A percentile compares a stretch with the other conserved stretches of the same genome.
phyloP scores from a whole-genome alignment of 2,329 filamentous ascomycete genomes.

The Fusarium nisikadoi region DNA sequence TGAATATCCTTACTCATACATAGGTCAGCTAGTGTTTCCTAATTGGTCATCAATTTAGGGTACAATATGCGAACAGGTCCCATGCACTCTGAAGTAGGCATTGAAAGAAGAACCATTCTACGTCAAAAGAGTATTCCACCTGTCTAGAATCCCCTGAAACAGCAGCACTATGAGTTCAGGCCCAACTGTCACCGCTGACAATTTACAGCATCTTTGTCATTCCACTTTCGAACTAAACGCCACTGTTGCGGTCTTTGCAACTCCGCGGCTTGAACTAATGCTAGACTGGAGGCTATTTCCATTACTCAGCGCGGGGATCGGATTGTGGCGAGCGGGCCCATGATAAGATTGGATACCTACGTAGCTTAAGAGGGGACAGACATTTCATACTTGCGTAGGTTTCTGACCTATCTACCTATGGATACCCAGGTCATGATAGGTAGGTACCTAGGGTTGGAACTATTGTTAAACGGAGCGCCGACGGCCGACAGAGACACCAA shows the following conservation, averaged over 20 bases:
- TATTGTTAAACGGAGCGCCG: conserved; percentile 2
- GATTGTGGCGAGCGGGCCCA: conserved; percentile 27
- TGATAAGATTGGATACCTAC: conserved; percentile 26
- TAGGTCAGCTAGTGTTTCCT: neutral
- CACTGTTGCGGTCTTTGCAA: conserved; percentile 5
- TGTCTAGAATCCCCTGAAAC: neutral
- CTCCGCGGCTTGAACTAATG: conserved; percentile 19
- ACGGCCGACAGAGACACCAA: neutral
- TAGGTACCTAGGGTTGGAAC: neutral
- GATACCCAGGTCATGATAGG: conserved; percentile 18
- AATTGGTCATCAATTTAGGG: neutral
- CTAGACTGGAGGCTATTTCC: conserved; percentile 2
- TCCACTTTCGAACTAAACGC: conserved; percentile 7
- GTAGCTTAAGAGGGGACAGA: neutral
- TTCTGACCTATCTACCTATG: neutral
- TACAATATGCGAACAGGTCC: neutral
- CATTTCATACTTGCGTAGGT: conserved; percentile 25
- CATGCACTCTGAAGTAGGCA: neutral
- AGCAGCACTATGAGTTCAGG: neutral
- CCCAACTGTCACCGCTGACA: neutral
- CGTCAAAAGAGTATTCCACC: neutral
- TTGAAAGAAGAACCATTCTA: neutral
- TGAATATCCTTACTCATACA: neutral
- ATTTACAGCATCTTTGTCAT: neutral
- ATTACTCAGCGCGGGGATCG: conserved; percentile 35